These are phyloP conservation scores for Penicillium waksmanii DNA, from an alignment of 495 filamentous ascomycete genomes.

Conservation along the genomic window DNA sequence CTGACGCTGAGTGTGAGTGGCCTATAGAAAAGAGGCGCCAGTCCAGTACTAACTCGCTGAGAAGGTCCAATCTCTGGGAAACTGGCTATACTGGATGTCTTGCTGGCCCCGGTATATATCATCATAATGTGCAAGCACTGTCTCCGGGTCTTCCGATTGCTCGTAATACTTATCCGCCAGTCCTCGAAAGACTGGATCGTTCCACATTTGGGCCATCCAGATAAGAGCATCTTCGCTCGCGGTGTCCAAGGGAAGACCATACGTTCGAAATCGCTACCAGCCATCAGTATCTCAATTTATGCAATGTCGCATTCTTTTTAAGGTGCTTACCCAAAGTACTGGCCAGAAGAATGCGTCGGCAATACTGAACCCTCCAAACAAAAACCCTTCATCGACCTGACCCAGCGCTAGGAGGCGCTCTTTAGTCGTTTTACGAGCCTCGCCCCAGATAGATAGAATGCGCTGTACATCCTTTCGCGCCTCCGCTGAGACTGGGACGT, in stretches of 20 bases:
- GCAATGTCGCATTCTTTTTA: neutral
- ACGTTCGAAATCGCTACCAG: conserved; percentile 48
- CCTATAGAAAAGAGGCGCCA: neutral
- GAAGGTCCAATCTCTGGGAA: conserved; percentile 47
- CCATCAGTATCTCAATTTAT: neutral
- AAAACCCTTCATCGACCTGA: conserved; percentile 28
- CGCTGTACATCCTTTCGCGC: conserved; percentile 33
- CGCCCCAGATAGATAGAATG: conserved; percentile 29
- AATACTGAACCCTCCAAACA: conserved; percentile 42
- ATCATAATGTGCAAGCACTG: conserved; percentile 42
- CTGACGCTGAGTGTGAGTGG: neutral
- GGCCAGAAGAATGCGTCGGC: conserved; percentile 42
- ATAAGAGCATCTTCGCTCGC: conserved; percentile 41
- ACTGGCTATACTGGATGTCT: conserved; percentile 38
- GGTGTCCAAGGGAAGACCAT: conserved; percentile 42
- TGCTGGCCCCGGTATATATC: conserved; percentile 40
- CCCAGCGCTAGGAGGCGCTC: conserved; percentile 28
- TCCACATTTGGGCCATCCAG: conserved; percentile 54
- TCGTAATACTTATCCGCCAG: conserved; percentile 39
- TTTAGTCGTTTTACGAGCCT: conserved; percentile 24
- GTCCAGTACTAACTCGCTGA: conserved; percentile 2
- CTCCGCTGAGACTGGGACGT: conserved; percentile 30
- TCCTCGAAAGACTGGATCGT: conserved; percentile 39
- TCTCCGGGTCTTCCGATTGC: conserved; percentile 44
- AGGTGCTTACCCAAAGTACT: conserved; percentile 41